Evolutionary conservation across 1,284 basidiomycete genomes (phyloP).

Genomic region (Limonomyces culmigenus): DNA sequence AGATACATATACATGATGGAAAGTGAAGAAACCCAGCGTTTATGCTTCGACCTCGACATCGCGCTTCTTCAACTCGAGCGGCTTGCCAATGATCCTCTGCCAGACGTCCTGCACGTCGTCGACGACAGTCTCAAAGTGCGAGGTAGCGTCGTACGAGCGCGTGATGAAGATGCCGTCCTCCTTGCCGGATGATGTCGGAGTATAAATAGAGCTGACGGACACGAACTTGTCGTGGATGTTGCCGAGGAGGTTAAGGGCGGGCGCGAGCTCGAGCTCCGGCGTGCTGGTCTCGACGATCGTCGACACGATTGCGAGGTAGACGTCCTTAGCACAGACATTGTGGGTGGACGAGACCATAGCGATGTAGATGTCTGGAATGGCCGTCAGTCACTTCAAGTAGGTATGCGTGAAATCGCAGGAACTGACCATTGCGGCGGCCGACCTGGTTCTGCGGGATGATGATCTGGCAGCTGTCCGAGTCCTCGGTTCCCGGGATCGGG

Average conservation of each 20-base stretch:
- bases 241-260: constrained; percentile 86
- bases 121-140: constrained; percentile 96
- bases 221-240: constrained; percentile 75
- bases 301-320: constrained; percentile 95
- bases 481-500: constrained; percentile 94
- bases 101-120: constrained; percentile 91
- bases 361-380: constrained; percentile 86
- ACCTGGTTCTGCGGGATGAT: constrained; percentile 99
- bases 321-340: constrained; percentile 90
- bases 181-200: constrained; percentile 69
- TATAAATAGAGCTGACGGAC: constrained; percentile 77
- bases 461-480: constrained; percentile 89
- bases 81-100: constrained; percentile 65
- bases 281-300: constrained; percentile 94
- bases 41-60: constrained; percentile 53
- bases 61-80: constrained; percentile 72
- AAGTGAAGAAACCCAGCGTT: constrained; percentile 7
- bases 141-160: constrained; percentile 95
- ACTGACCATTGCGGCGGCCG: constrained; percentile 76
- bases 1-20: too few relatives aligned
- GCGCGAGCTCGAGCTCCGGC: constrained; percentile 85
- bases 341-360: constrained; percentile 94
- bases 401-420: not conserved
- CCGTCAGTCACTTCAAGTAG: not conserved
- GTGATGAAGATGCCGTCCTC: constrained; percentile 92